Evolutionary conservation across 768 basidiomycete species (phyloP).

Genomic region (Ramaria rubella): DNA sequence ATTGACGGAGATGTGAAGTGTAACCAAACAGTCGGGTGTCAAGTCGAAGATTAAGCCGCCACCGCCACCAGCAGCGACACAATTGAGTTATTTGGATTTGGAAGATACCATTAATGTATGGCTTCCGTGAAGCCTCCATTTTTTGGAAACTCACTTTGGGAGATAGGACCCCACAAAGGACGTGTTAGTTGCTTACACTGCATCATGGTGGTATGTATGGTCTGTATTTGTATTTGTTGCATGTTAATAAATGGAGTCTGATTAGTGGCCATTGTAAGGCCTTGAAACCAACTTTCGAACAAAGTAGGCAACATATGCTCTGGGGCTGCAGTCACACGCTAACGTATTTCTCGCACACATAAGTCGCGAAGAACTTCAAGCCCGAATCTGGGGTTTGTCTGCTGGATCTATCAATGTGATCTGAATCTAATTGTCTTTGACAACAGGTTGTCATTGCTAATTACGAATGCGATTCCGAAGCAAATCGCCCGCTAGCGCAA

Average conservation of each 20-base stretch:
- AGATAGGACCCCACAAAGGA: conserved; percentile 62
- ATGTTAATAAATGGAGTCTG: background rate
- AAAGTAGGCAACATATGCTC: conserved; percentile 42
- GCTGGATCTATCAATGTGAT: background rate
- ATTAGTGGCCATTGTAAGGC: conserved; percentile 89
- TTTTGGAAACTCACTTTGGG: conserved; percentile 1
- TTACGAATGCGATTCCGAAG: conserved; percentile 79
- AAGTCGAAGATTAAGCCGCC: conserved; percentile 87
- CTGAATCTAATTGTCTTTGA: background rate
- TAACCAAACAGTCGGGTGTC: conserved; percentile 67
- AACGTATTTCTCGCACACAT: conserved; percentile 9
- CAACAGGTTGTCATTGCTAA: conserved; percentile 82
- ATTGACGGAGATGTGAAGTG: conserved; percentile 34
- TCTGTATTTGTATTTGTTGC: background rate
- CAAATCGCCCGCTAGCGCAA: conserved; percentile 62
- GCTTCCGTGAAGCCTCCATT: background rate
- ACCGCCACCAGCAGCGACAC: conserved; percentile 59
- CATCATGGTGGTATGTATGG: conserved; percentile 25
- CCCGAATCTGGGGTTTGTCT: conserved; percentile 63
- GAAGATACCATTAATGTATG: conserved; percentile 42
- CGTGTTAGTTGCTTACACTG: conserved; percentile 80
- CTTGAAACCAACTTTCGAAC: conserved; percentile 81
- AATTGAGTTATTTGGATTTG: conserved; percentile 69
- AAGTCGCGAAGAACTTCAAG: conserved; percentile 74
- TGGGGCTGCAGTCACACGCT: too few species aligned